Evolutionary conservation across 2,329 filamentous ascomycete species (phyloP).

Genomic region (Albifimbria verrucaria): DNA sequence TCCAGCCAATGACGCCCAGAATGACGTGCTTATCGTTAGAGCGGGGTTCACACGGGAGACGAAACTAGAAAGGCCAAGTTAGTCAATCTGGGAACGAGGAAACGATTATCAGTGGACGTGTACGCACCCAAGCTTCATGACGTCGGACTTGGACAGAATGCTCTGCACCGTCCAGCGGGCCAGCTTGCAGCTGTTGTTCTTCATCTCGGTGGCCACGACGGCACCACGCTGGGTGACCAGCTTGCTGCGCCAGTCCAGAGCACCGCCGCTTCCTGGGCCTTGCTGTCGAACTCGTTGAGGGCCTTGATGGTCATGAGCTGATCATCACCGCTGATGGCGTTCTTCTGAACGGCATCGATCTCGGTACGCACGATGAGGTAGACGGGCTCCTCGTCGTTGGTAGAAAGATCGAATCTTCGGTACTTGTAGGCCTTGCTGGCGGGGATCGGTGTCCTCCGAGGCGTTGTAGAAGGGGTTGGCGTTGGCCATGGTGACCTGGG

Average conservation of each 20-base stretch:
- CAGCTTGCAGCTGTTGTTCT: conserved; percentile 99
- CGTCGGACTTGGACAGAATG: conserved; percentile 93
- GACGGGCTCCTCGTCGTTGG: conserved; percentile 91
- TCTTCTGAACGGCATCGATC: conserved; percentile 93
- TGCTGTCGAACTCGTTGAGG: conserved; percentile 98
- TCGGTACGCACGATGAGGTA: conserved; percentile 93
- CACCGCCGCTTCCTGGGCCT: conserved; percentile 90
- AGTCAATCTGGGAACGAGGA: conserved; percentile 11
- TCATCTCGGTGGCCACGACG: conserved; percentile 98
- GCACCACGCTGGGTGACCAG: conserved; percentile 92
- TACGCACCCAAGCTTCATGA: conserved; percentile 95
- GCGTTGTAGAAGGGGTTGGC: conserved; percentile 98
- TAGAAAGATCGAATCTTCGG: conserved; percentile 90
- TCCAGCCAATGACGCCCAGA: conserved; percentile 94
- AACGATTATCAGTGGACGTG: background rate
- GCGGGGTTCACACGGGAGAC: conserved; percentile 90
- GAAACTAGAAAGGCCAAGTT: conserved; percentile 58
- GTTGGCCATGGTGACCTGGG: conserved; percentile 80
- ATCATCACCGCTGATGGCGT: conserved; percentile 86
- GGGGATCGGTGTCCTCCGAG: conserved; percentile 85
- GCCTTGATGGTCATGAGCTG: conserved; percentile 91
- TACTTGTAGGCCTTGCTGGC: conserved; percentile 99
- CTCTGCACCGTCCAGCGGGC: conserved; percentile 96
- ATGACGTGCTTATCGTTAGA: conserved; percentile 91
- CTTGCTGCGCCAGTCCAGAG: conserved; percentile 96